Evolutionary conservation across 257 asterid genomes (phyloP), one percentile per base, ranked within the genome.

Genomic region (Solanum raphanifolium): DNA sequence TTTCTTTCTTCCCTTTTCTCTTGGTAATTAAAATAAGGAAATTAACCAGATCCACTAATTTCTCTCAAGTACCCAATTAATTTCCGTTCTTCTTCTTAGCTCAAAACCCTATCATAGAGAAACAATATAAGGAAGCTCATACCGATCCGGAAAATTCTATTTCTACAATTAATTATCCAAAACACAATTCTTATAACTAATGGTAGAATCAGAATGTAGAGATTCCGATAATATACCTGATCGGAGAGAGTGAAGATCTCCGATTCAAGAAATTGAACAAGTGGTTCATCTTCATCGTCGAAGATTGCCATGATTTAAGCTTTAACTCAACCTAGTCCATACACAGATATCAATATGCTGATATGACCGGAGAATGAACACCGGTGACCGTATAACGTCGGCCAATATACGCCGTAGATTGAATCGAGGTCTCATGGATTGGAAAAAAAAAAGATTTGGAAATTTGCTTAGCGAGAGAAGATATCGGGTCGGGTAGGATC

Each of bases 261-360:
- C 11, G 95, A 91, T 92, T 97, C 99, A 60, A 97, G 98, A 89
- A 94, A 97, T 83, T 92, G 93, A 65, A 93, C 99, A 79, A 97
- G 98, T 84, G 86, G 88, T 88, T 93, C 98, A 73, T 91, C 98
- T 75, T 97, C 99, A 84, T 97, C 99, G 82, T 96, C 98, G n/a
- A 95, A 93, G 85, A 60, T 43, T 38, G 93, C 96, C 98, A 95
- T 97, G 48, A 29, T 69, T 62, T 87, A 34, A 31, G 86, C 90
- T 82, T 10, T 84, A 43, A 60, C 16, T 20, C 25, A 55, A 83
- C 15, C 29, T 43, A 81, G 13, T 34, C 29, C 10, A 41, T 35
- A 35, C 31, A 20, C 60, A 68, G 29, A 58, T 72, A 43, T 46
- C 7, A 9, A 15, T 69, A 73, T 75, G 75, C 3, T 13, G 48